phyloP scores from a whole-genome alignment of 805 yeast genomes.

The Candida railenensis region DNA sequence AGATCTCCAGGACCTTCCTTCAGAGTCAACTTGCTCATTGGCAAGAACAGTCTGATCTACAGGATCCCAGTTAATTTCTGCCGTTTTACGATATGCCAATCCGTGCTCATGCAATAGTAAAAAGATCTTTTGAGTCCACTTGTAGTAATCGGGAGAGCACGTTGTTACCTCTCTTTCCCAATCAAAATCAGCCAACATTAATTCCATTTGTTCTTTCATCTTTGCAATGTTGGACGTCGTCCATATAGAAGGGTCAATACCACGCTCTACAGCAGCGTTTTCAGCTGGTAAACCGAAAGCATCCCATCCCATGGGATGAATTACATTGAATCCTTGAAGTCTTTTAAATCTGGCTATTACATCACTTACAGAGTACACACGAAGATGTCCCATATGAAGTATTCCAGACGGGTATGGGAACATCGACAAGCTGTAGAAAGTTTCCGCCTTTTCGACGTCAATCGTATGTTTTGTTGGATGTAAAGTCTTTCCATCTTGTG shows the following conservation, averaged over 20 bases:
- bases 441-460: conserved; percentile 9
- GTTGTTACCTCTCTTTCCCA: conserved; percentile 92
- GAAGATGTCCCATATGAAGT: conserved; percentile 89
- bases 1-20: conserved; percentile 94
- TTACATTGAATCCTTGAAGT: conserved; percentile 70
- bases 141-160: conserved; percentile 82
- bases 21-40: conserved; percentile 88
- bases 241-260: conserved; percentile 79
- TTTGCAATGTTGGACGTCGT: conserved; percentile 74
- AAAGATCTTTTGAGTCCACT: conserved; percentile 89
- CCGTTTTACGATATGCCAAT: conserved; percentile 79
- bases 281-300: conserved; percentile 98
- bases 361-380: conserved; percentile 92
- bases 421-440: conserved; percentile 75
- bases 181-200: conserved; percentile 84
- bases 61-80: conserved; percentile 98
- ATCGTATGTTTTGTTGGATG: conserved; percentile 31
- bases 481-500: conserved; percentile 28
- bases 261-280: conserved; percentile 91
- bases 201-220: conserved; percentile 80
- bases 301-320: conserved; percentile 99
- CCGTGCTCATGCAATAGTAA: conserved; percentile 70
- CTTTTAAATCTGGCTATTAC: conserved; percentile 75
- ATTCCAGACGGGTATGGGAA: conserved; percentile 96
- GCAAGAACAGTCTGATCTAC: conserved; percentile 93